Evolutionary conservation across 2,329 filamentous ascomycete genomes (phyloP).

Genomic region (Alternaria tenuissima): DNA sequence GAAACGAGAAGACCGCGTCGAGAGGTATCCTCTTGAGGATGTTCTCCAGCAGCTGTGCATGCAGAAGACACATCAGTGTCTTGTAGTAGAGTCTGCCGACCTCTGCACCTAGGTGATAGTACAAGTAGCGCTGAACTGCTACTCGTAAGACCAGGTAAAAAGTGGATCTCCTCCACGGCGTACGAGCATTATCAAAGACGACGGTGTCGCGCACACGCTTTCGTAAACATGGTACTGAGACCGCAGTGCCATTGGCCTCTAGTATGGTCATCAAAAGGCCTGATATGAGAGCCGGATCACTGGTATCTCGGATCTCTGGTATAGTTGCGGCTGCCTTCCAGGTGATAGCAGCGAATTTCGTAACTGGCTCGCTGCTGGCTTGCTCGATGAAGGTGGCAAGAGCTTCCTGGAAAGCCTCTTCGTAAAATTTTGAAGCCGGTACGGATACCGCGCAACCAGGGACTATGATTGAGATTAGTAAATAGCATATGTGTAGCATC

Average conservation of each 20-base stretch:
- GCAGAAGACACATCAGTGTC: slow-evolving; percentile 60
- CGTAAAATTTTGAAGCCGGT: slow-evolving; percentile 49
- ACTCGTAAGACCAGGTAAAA: slow-evolving; percentile 71
- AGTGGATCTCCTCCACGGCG: slow-evolving; percentile 69
- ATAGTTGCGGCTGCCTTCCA: slow-evolving; percentile 61
- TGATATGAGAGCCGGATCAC: slow-evolving; percentile 65
- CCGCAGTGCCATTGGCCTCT: slow-evolving; percentile 59
- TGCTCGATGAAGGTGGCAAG: slow-evolving; percentile 65
- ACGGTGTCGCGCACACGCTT: slow-evolving; percentile 73
- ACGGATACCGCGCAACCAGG: slow-evolving; percentile 63
- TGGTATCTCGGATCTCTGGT: slow-evolving; percentile 66
- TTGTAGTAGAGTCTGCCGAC: slow-evolving; percentile 65
- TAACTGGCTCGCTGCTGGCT: slow-evolving; percentile 62
- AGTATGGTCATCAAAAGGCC: slow-evolving; percentile 69
- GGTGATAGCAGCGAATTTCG: slow-evolving; percentile 61
- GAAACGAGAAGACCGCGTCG: slow-evolving; percentile 54
- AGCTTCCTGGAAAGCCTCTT: slow-evolving; percentile 56
- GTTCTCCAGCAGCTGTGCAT: slow-evolving; percentile 59
- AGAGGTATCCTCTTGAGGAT: slow-evolving; percentile 34
- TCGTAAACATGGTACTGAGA: slow-evolving; percentile 51
- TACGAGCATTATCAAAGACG: slow-evolving; percentile 55
- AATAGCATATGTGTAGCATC: neutral
- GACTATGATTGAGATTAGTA: slow-evolving; percentile 40
- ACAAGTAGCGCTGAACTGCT: slow-evolving; percentile 62
- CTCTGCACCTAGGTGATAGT: slow-evolving; percentile 50